Evolutionary conservation across 2,329 filamentous ascomycete species (phyloP).

Genomic region (Monosporascus sp.): DNA sequence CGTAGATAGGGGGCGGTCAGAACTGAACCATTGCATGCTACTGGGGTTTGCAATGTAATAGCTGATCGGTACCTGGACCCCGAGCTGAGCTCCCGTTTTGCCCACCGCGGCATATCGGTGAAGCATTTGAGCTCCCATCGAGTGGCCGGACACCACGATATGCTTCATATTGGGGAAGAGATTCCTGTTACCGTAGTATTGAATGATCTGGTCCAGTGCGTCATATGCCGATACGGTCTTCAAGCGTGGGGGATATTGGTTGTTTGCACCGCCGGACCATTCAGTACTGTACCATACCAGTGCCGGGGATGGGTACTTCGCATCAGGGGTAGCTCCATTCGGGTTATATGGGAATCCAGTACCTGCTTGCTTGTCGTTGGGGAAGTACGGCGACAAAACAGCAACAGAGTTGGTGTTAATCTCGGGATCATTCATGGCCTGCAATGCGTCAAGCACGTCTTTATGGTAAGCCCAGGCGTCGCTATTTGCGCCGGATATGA

Average conservation of each 20-base stretch:
- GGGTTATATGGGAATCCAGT: slow-evolving; percentile 4
- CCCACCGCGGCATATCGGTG: slow-evolving; percentile 3
- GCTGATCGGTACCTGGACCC: background rate
- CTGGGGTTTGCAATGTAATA: slow-evolving; percentile 3
- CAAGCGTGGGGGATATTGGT: slow-evolving; percentile 2
- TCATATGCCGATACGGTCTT: slow-evolving; percentile 2
- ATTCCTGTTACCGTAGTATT: slow-evolving; percentile 1
- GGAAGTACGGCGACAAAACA: slow-evolving; percentile 2
- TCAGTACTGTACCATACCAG: slow-evolving; percentile 2
- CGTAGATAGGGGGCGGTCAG: slow-evolving; percentile 1
- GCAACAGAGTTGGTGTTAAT: slow-evolving; percentile 1
- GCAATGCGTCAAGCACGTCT: slow-evolving; percentile 1
- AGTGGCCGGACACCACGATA: slow-evolving; percentile 4
- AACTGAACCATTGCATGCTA: slow-evolving; percentile 1
- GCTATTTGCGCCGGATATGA: slow-evolving; percentile 1
- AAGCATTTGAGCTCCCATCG: slow-evolving; percentile 4
- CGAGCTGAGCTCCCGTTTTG: slow-evolving; percentile 2
- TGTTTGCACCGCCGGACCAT: slow-evolving; percentile 4
- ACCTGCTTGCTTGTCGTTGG: slow-evolving; percentile 2
- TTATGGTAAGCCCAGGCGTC: slow-evolving; percentile 5
- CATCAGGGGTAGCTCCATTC: slow-evolving; percentile 1
- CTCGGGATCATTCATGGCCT: background rate
- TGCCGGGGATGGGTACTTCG: slow-evolving; percentile 5
- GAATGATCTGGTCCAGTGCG: slow-evolving; percentile 3
- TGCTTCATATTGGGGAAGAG: slow-evolving; percentile 4